Evolutionary conservation across 257 asterid genomes (phyloP), one percentile per base, ranked within the genome.

Genomic region (Solanum appendiculatum): DNA sequence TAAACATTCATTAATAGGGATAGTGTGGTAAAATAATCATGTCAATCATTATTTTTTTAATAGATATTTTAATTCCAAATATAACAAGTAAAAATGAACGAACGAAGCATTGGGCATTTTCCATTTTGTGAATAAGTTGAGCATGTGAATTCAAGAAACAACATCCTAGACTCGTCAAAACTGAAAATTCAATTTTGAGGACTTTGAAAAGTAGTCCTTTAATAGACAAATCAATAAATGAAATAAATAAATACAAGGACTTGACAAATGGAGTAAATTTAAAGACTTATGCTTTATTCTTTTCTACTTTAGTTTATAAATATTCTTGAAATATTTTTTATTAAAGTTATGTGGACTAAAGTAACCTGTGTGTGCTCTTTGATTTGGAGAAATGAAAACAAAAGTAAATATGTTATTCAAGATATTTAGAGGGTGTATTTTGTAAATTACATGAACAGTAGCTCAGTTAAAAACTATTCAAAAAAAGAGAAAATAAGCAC

Each of bases 1-100:
- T n/a, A n/a, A n/a, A n/a, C n/a, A n/a, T n/a, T n/a, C n/a, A 56
- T 20, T 20, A 56, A 51, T 18, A 0, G 2, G 0, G 0, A 54
- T 54, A 54, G 0, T 54, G 0, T 54, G 4, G 18, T 18, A 54
- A 54, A 54, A 18, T 18, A 2, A 18, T 54, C 1, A 18, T 54
- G 0, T 54, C 2, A 2, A 6, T 1, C 0, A 54, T 54, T 54
- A 18, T 54, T 54, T 18, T 18, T 10, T 54, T 54, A 18, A 18
- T 2, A 0, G 0, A 51, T 5, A 0, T 2, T 48, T 15, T 5
- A 2, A 40, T 40, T 40, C 3, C 3, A 40, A 51, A 51, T 51
- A 16, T 51, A 18, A 2, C n/a, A 51, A 16, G 18, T 18, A 51
- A 51, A 51, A 51, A 51, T 18, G n/a, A 18, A 9, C 9, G 5